Percentiles rank a stretch among this genome's conserved stretches.
Evolutionary conservation across 139 green algal species (phyloP).

Genomic region (Chlamydomonas sphaeroides): DNA sequence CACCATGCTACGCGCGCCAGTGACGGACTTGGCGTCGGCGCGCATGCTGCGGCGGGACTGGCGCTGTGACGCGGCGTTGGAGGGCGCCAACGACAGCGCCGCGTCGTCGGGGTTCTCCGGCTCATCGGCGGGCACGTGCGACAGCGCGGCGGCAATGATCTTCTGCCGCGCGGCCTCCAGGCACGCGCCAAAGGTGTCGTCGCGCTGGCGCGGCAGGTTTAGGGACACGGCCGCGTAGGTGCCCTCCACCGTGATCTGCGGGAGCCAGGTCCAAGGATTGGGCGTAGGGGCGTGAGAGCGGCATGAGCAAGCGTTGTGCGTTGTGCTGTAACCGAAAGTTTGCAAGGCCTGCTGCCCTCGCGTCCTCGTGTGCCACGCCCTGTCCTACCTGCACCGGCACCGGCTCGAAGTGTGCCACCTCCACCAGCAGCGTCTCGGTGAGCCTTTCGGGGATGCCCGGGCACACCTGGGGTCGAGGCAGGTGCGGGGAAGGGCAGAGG

Average conservation of each 20-base stretch:
- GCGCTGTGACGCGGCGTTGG: not conserved
- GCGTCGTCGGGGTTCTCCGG: slow-evolving; percentile 11
- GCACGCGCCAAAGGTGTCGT: slow-evolving; percentile 48
- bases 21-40: not conserved
- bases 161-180: slow-evolving; percentile 39
- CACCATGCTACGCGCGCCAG: not conserved
- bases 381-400: slow-evolving; percentile 62
- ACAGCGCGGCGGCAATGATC: not conserved
- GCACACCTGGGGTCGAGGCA: no score
- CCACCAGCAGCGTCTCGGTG: slow-evolving; percentile 73
- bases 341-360: no score
- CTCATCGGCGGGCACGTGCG: slow-evolving; percentile 22
- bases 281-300: no score
- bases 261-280: not conserved
- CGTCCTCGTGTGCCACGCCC: no score
- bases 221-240: slow-evolving; percentile 70
- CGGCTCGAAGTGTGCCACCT: slow-evolving; percentile 86
- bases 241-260: slow-evolving; percentile 70
- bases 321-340: no score
- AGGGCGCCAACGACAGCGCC: not conserved
- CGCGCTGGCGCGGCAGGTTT: slow-evolving; percentile 64
- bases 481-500: not conserved
- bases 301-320: not conserved
- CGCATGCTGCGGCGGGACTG: slow-evolving; percentile 2
- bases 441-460: slow-evolving; percentile 72